Evolutionary conservation across 441 rosid species (phyloP).

Genomic region (Iberis amara): DNA sequence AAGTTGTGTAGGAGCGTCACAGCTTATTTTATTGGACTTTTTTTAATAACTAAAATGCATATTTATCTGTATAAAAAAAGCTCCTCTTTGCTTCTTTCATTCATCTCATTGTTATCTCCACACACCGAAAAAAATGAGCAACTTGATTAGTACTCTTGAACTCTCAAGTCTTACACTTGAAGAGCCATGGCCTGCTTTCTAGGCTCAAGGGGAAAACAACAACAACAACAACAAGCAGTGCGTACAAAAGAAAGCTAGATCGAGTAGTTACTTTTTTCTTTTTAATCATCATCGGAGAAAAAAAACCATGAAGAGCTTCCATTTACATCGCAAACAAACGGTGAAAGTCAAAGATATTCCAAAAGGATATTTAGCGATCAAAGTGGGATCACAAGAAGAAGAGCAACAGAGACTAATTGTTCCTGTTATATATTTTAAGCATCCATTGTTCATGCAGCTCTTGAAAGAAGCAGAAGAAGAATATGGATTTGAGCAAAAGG

Average conservation of each 20-base stretch:
- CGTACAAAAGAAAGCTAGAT: constrained; percentile 1
- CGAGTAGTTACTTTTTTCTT: constrained; percentile 13
- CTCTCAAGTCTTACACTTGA: constrained; percentile 35
- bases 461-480: constrained; percentile 87
- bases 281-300: constrained; percentile 33
- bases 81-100: constrained; percentile 16
- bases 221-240: background rate
- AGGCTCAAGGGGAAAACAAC: background rate
- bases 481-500: constrained; percentile 86
- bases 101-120: constrained; percentile 20
- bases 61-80: constrained; percentile 26
- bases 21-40: background rate
- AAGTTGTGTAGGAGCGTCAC: constrained; percentile 5
- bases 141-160: constrained; percentile 32
- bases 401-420: constrained; percentile 69
- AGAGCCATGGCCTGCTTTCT: constrained; percentile 35
- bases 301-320: constrained; percentile 40
- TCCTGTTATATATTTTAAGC: constrained; percentile 83
- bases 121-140: constrained; percentile 33
- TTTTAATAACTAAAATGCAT: background rate
- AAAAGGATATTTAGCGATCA: constrained; percentile 83
- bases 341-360: constrained; percentile 54
- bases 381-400: constrained; percentile 68
- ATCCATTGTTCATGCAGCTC: constrained; percentile 74
- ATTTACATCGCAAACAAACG: constrained; percentile 48